phyloP scores from a whole-genome alignment of 768 basidiomycete genomes.

The Lanmaoa pseudosensibilis region DNA sequence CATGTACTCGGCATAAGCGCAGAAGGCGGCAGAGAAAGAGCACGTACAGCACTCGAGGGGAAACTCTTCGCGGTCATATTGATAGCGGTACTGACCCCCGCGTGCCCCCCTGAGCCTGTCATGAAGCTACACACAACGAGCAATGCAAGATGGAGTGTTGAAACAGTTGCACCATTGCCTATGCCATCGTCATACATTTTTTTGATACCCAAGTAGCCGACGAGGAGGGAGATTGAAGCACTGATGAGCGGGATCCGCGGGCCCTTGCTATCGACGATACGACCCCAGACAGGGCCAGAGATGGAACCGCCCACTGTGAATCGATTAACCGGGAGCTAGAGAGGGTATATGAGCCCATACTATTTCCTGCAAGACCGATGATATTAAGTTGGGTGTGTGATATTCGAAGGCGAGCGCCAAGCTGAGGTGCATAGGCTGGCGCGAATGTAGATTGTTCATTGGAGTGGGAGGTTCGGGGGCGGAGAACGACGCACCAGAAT shows the following conservation, averaged over 20 bases:
- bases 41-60: constrained; percentile 62
- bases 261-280: constrained; percentile 71
- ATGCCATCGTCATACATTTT: constrained; percentile 61
- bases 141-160: constrained; percentile 44
- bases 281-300: constrained; percentile 76
- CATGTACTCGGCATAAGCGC: not conserved
- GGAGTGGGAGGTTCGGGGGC: no score
- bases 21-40: not conserved
- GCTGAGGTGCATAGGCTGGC: constrained; percentile 82
- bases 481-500: constrained; percentile 25
- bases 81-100: constrained; percentile 62
- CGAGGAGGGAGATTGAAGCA: constrained; percentile 60
- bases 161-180: constrained; percentile 37
- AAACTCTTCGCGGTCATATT: constrained; percentile 87
- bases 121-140: constrained; percentile 66
- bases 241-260: constrained; percentile 66
- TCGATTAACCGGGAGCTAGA: not conserved
- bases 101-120: constrained; percentile 77
- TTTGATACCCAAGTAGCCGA: constrained; percentile 76
- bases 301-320: constrained; percentile 69
- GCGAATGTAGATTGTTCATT: not conserved
- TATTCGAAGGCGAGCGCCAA: constrained; percentile 72
- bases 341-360: constrained; percentile 39
- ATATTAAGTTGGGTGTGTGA: constrained; percentile 82
- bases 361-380: constrained; percentile 73